Base-by-base conservation (phyloP, 2,329 filamentous ascomycete genomes). In the Fusarium denticulatum region DNA sequence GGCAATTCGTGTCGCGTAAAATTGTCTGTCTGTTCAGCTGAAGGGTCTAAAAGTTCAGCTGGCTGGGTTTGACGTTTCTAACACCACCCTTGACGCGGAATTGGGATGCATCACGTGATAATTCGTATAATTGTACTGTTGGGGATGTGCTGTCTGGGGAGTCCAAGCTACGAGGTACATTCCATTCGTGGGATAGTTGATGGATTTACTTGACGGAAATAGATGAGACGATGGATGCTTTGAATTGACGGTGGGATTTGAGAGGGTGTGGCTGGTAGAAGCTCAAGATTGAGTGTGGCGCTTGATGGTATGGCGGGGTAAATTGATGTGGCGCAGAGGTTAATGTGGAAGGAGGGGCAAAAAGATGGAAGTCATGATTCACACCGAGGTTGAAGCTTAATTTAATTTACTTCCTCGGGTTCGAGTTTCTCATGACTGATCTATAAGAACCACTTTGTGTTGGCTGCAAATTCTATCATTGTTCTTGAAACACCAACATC, bases 1-100 rank as follows among this genome's bases (percentile, higher is more conserved):
- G 74, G 74, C 40, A 75, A 75, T 58, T 63, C 74, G 74, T 76
- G 60, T 75, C 9, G 15, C 47, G 18, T 26, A 26, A 28, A 55
- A 47, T 43, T 24, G 28, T 22, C 30, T 52, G 55, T 52, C 15
- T 67, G 66, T 71, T 73, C 71, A 76, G 74, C 73, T 76, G 64
- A 26, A 28, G 12, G 20, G 26, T 26, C 36, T 45, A 32, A 60
- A 69, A 36, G 65, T 67, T 67, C 52, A 72, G 69, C 56, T 72
- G 46, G 28, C 32, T 37, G 36, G 26, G 40, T 37, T 42, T 26
- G 43, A 55, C 11, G 20, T 56, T 42, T 60, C 57, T 56, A 45
- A 59, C 26, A 63, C 56, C 57, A 52, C 55, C 57, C 34, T 67
- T 7, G 11, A n/a, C n/a, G 43, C 60, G 60, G 60, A 55, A 60